Percentiles rank a stretch among this genome's conserved stretches.
Conservation (phyloP, 2,329 filamentous ascomycete genomes). For the Cercospora brassicicola region DNA sequence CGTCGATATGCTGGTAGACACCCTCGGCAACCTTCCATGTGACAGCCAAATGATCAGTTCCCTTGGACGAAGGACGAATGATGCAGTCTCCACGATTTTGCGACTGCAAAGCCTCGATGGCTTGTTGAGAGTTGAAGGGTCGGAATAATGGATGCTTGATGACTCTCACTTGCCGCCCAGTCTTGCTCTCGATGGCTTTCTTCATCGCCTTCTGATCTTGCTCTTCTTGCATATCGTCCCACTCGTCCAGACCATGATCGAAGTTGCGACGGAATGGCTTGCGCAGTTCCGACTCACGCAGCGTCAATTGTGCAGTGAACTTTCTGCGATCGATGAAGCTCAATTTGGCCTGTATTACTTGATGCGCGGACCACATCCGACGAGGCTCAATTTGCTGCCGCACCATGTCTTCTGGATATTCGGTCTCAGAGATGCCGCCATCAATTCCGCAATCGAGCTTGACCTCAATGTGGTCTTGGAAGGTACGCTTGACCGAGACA, state of each 20-base stretch:
- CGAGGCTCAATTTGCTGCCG: constrained; percentile 50
- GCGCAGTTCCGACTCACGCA: constrained; percentile 77
- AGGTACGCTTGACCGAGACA: constrained; percentile 81
- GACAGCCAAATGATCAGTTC: constrained; percentile 89
- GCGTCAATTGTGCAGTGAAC: constrained; percentile 77
- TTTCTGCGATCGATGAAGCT: constrained; percentile 83
- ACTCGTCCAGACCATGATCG: constrained; percentile 69
- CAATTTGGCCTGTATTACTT: constrained; percentile 86
- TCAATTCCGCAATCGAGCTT: constrained; percentile 94
- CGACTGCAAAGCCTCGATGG: constrained; percentile 87
- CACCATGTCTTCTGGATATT: constrained; percentile 71
- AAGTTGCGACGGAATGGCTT: constrained; percentile 68
- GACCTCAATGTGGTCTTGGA: constrained; percentile 88
- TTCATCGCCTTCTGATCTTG: constrained; percentile 75
- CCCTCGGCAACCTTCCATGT: constrained; percentile 98
- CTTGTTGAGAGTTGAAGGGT: constrained; percentile 86
- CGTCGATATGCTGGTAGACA: constrained; percentile 97
- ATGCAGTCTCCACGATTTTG: constrained; percentile 86
- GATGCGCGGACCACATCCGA: constrained; percentile 72
- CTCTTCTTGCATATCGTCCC: constrained; percentile 66
- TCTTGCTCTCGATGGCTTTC: constrained; percentile 77
- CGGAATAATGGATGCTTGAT: constrained; percentile 98
- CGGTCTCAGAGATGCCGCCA: constrained; percentile 77
- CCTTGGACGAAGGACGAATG: constrained; percentile 92
- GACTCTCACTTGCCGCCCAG: constrained; percentile 84